Conservation (phyloP, 805 yeast genomes). For the Lipomyces yamanashiensis region DNA sequence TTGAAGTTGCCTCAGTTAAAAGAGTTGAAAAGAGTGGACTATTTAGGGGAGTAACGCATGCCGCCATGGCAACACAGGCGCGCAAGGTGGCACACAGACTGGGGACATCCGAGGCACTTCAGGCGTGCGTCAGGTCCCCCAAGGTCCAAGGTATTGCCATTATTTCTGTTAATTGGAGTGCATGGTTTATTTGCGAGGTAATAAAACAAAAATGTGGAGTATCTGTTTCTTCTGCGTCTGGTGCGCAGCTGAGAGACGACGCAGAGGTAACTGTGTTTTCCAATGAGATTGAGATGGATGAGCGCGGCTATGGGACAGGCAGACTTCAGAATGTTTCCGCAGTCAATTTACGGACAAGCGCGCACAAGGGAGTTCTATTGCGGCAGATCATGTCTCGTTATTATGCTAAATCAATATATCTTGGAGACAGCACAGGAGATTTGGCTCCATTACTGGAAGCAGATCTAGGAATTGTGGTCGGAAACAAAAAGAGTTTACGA, state of each 20-base stretch:
- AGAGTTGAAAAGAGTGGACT: conserved; percentile 33
- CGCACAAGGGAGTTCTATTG: conserved; percentile 30
- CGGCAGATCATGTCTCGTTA: not conserved
- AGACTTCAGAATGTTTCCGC: not conserved
- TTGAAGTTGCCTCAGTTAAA: conserved; percentile 33
- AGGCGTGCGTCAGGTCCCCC: not conserved
- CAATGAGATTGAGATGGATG: conserved; percentile 24
- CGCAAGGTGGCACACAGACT: conserved; percentile 15
- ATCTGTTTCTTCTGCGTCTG: not conserved
- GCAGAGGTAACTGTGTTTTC: conserved; percentile 10
- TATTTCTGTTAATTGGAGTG: conserved; percentile 38
- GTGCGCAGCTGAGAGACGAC: not conserved
- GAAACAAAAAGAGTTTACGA: conserved; percentile 20
- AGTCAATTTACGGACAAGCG: conserved; percentile 19
- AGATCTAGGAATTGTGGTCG: conserved; percentile 25
- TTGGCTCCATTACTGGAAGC: conserved; percentile 29
- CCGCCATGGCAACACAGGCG: conserved; percentile 23
- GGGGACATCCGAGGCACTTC: conserved; percentile 17
- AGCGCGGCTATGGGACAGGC: conserved; percentile 21
- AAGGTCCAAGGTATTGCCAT: conserved; percentile 12
- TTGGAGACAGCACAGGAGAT: conserved; percentile 38
- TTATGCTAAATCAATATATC: conserved; percentile 14
- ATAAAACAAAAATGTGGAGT: conserved; percentile 6
- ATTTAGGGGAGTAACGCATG: conserved; percentile 25
- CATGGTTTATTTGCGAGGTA: conserved; percentile 16